Conservation (phyloP, 2,329 filamentous ascomycete genomes). For the Beauveria varroae region DNA sequence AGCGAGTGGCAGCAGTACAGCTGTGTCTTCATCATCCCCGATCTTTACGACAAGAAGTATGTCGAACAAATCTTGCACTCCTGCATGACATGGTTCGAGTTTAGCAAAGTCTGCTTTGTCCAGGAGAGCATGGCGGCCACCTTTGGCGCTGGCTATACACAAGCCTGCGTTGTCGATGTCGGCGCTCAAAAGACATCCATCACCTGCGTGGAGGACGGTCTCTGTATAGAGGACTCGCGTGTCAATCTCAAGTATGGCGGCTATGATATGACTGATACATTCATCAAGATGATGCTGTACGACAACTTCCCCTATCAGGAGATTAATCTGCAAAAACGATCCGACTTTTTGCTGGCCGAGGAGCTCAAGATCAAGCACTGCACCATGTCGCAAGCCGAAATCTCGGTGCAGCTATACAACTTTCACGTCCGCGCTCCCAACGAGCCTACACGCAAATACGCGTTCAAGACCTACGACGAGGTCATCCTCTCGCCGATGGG, state of each 20-base stretch:
- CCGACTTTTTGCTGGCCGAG: slow-evolving; percentile 89
- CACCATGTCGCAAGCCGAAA: slow-evolving; percentile 82
- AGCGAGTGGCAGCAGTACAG: slow-evolving; percentile 86
- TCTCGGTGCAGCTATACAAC: slow-evolving; percentile 80
- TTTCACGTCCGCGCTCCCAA: slow-evolving; percentile 87
- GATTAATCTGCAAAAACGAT: slow-evolving; percentile 82
- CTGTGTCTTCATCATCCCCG: slow-evolving; percentile 94
- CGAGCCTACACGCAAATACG: slow-evolving; percentile 84
- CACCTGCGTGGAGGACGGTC: slow-evolving; percentile 92
- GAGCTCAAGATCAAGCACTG: slow-evolving; percentile 92
- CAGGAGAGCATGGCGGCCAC: slow-evolving; percentile 94
- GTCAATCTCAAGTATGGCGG: slow-evolving; percentile 94
- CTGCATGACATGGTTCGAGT: slow-evolving; percentile 82
- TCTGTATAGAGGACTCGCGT: slow-evolving; percentile 88
- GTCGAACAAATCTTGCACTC: slow-evolving; percentile 79
- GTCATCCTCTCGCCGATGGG: slow-evolving; percentile 91
- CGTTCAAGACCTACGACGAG: slow-evolving; percentile 96
- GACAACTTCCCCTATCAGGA: slow-evolving; percentile 94
- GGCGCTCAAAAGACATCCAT: slow-evolving; percentile 97
- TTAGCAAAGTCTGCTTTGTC: slow-evolving; percentile 84
- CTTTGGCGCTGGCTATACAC: slow-evolving; percentile 90
- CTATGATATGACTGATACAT: slow-evolving; percentile 85
- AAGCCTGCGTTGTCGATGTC: slow-evolving; percentile 90
- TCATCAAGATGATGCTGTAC: slow-evolving; percentile 96
- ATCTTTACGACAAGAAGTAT: slow-evolving; percentile 91